phyloP scores from a whole-genome alignment of 1,284 basidiomycete species.

The Ceratobasidium sp. region DNA sequence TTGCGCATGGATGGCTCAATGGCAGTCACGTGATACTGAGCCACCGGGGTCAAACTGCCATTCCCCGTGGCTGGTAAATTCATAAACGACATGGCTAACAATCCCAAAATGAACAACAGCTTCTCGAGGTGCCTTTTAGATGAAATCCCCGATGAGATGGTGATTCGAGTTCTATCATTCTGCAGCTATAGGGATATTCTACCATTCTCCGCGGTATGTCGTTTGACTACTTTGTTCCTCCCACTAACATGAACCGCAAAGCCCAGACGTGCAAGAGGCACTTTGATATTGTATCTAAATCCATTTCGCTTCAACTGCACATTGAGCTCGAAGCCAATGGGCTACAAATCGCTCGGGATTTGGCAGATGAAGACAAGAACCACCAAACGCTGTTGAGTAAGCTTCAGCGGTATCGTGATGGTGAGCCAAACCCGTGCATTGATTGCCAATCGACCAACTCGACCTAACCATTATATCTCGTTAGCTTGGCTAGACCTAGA shows the following conservation, averaged over 20 bases:
- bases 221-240: background rate
- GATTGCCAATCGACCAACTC: background rate
- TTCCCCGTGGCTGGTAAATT: background rate
- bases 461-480: background rate
- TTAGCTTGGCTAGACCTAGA: constrained; percentile 23
- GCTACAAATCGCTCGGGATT: background rate
- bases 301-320: constrained; percentile 1
- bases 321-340: constrained; percentile 30
- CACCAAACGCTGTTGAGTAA: background rate
- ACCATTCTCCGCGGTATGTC: background rate
- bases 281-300: background rate
- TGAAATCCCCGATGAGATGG: constrained; percentile 15
- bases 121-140: background rate
- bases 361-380: too few species aligned
- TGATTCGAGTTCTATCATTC: background rate
- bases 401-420: background rate
- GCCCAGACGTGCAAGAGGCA: constrained; percentile 4
- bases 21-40: too few species aligned
- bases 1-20: too few species aligned
- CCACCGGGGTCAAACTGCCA: too few species aligned
- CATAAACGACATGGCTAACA: too few species aligned
- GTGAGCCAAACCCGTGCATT: background rate
- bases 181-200: constrained; percentile 5
- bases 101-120: too few species aligned
- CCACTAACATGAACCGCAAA: background rate